Percentiles rank a stretch among this genome's conserved stretches.
phyloP scores from a whole-genome alignment of 1,139 yeast species.

The Pneumocystis sp. region DNA sequence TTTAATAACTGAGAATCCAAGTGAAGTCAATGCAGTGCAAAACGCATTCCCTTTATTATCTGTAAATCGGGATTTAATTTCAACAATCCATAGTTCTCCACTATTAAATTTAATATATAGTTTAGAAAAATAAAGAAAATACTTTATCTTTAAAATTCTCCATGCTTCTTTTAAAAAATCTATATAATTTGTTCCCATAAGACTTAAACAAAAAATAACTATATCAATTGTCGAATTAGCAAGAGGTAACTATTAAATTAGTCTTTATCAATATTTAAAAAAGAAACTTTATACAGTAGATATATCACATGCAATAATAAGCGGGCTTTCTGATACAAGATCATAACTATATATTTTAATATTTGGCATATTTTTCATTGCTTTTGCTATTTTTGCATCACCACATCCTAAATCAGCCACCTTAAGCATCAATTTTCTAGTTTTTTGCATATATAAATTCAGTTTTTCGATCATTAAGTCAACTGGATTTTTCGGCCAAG shows the following conservation, averaged over 20 bases:
- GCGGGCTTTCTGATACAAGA: slow-evolving; percentile 66
- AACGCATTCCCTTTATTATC: slow-evolving; percentile 51
- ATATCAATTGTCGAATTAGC: slow-evolving; percentile 62
- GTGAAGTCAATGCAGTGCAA: slow-evolving; percentile 54
- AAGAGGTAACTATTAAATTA: slow-evolving; percentile 34
- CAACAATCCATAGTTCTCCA: slow-evolving; percentile 96
- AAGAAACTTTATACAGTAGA: slow-evolving; percentile 38
- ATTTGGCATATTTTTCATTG: slow-evolving; percentile 20
- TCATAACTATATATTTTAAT: slow-evolving; percentile 78
- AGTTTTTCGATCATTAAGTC: slow-evolving; percentile 69
- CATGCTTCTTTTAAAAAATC: slow-evolving; percentile 85
- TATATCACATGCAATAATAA: slow-evolving; percentile 91
- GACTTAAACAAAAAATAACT: slow-evolving; percentile 79
- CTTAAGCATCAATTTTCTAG: slow-evolving; percentile 35
- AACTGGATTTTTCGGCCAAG: slow-evolving; percentile 98
- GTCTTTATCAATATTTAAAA: neutral
- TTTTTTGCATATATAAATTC: slow-evolving; percentile 29
- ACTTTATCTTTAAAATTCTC: slow-evolving; percentile 57
- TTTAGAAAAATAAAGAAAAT: neutral
- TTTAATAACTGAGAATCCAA: slow-evolving; percentile 75
- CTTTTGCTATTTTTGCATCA: slow-evolving; percentile 57
- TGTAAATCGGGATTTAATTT: slow-evolving; percentile 78
- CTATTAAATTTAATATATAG: slow-evolving; percentile 20
- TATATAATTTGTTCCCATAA: slow-evolving; percentile 93
- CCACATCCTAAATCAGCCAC: slow-evolving; percentile 99